A percentile compares a stretch with the other conserved stretches of the same genome.
Evolutionary conservation across 1,284 basidiomycete genomes (phyloP).

Genomic region (Microbotryum violaceum): DNA sequence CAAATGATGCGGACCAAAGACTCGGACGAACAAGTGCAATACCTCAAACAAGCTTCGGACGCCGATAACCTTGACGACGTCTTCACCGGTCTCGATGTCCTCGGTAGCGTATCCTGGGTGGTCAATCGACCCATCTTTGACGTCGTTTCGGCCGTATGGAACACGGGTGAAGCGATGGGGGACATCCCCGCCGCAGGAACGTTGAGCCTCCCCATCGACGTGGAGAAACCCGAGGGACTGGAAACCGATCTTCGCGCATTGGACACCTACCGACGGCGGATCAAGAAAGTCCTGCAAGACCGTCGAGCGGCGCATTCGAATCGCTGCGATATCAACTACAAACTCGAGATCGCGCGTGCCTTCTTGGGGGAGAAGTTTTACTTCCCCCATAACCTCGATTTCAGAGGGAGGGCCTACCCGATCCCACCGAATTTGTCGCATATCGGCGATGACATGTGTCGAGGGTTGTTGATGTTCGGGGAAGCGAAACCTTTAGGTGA

Average conservation of each 20-base stretch:
- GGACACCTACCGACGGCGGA: slow-evolving; percentile 53
- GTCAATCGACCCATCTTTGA: slow-evolving; percentile 74
- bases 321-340: slow-evolving; percentile 91
- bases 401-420: slow-evolving; percentile 94
- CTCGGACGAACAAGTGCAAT: slow-evolving; percentile 72
- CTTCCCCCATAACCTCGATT: slow-evolving; percentile 95
- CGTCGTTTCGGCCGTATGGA: slow-evolving; percentile 72
- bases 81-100: slow-evolving; percentile 79
- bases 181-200: slow-evolving; percentile 37
- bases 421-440: slow-evolving; percentile 94
- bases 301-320: slow-evolving; percentile 80
- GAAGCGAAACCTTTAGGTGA: slow-evolving; percentile 71
- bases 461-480: slow-evolving; percentile 80
- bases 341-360: slow-evolving; percentile 92
- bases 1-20: slow-evolving; percentile 89
- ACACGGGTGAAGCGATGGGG: slow-evolving; percentile 47
- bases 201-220: slow-evolving; percentile 47
- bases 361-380: slow-evolving; percentile 83
- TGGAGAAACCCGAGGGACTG: slow-evolving; percentile 52
- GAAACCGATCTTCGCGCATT: slow-evolving; percentile 62
- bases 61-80: slow-evolving; percentile 74
- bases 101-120: slow-evolving; percentile 84
- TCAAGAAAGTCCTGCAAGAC: slow-evolving; percentile 55
- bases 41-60: slow-evolving; percentile 68
- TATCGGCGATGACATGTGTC: slow-evolving; percentile 88